Evolutionary conservation across 176 grass and related monocot species (phyloP), one percentile per base, ranked within the genome.

Genomic region (Guadua angustifolia): DNA sequence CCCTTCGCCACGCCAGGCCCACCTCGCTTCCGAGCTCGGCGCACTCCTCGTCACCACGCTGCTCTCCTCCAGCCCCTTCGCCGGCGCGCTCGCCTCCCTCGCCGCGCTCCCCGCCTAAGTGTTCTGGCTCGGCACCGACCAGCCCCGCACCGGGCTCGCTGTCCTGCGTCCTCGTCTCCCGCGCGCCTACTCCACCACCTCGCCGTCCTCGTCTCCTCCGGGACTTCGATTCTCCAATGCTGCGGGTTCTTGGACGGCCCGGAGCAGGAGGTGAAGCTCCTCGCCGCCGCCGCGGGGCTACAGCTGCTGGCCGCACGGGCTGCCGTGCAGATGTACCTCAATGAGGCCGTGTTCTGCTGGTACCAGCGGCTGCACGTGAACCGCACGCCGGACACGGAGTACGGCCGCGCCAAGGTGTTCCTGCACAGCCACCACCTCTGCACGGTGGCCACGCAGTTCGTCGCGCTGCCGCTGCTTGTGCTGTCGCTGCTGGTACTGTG

Each of bases 381-480:
- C 47, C 87, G 88, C 50, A 6, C 85, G 29, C 81, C 93, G 1
- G 93, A 99, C 83, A 85, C 91, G 5, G 93, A 93, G 76, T 99
- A 99, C 22, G 96, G 91, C 52, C 89, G 93, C 32, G 96, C 93
- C 29, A 95, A 99, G 83, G 92, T 99, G 82, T 99, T 95, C 86
- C 86, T 99, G 66, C 93, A 95, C 87, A 95, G 95, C 66, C 96
- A 95, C 66, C 89, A 92, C 33, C 85, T 99, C 80, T 95, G 91
- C 58, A 77, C 73, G 0, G 89, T 88, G 32, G 91, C 93, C 55
- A 82, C 88, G 2, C 96, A 99, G 79, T 88, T 99, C 3, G 73
- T 94, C 0, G 89, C 86, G 17, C 91, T 89, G 0, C 91, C 96
- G 0, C 11, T 88, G 62, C 87, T 99, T 7, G 83, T 88, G 36